Evolutionary conservation across 2,329 filamentous ascomycete species (phyloP).

Genomic region (Chalaropsis thielavioides): DNA sequence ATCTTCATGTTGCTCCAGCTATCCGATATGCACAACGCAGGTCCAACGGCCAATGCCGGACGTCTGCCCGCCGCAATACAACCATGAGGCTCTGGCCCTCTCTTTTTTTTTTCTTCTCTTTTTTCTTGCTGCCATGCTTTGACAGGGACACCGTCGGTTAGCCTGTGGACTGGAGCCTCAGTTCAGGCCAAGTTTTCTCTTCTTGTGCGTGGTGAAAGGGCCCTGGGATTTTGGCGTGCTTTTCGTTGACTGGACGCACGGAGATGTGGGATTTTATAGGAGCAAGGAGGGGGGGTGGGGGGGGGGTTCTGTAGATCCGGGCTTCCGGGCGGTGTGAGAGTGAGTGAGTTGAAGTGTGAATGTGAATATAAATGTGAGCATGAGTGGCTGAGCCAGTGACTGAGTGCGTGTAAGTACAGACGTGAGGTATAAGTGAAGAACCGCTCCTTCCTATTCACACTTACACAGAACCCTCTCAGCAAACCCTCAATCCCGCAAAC

Average conservation of each 20-base stretch:
- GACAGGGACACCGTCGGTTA: not conserved
- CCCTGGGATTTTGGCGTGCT: not conserved
- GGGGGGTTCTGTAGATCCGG: not conserved
- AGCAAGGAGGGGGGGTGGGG: not conserved
- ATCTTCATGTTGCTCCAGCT: not conserved
- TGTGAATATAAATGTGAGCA: not conserved
- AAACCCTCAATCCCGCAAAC: not conserved
- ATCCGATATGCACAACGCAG: not conserved
- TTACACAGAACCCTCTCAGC: not conserved
- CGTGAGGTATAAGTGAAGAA: not conserved
- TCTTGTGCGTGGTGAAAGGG: not conserved
- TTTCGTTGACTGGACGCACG: not conserved
- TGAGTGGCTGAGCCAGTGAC: too few relatives aligned
- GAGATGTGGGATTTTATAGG: not conserved
- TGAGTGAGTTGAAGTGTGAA: not conserved
- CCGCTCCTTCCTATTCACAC: too few relatives aligned
- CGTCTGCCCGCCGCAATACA: not conserved
- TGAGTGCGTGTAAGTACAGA: not conserved
- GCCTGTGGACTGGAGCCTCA: not conserved
- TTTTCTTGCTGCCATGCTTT: not conserved
- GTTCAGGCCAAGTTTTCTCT: not conserved
- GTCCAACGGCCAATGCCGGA: not conserved
- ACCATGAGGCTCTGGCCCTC: not conserved
- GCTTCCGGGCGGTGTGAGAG: too few relatives aligned
- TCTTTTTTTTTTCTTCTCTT: not conserved